A percentile compares a stretch with the other conserved stretches of the same genome.
These are phyloP conservation scores for Alternaria incomplexa DNA, from an alignment of 2,329 filamentous ascomycete genomes.

Conservation along the genomic window DNA sequence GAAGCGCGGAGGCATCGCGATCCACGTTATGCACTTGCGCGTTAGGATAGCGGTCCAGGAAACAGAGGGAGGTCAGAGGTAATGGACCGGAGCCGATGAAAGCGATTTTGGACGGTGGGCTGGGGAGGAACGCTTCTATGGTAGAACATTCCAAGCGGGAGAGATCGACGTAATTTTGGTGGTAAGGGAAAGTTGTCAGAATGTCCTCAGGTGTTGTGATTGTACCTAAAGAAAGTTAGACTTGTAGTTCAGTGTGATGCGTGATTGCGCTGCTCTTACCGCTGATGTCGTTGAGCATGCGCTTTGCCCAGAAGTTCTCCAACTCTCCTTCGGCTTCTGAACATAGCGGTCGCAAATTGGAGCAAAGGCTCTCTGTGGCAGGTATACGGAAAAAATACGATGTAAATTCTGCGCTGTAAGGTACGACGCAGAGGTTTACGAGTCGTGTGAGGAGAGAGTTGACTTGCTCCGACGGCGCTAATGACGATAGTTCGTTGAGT, in stretches of 20 bases:
- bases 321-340: slow-evolving; percentile 54
- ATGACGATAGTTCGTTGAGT: slow-evolving; percentile 20
- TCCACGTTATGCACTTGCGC: slow-evolving; percentile 53
- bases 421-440: slow-evolving; percentile 45
- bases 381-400: slow-evolving; percentile 40
- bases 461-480: slow-evolving; percentile 42
- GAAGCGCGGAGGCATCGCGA: slow-evolving; percentile 45
- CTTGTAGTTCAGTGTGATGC: neutral
- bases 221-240: neutral
- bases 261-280: neutral
- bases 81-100: slow-evolving; percentile 61
- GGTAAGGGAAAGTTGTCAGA: slow-evolving; percentile 55
- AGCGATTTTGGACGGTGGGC: slow-evolving; percentile 46
- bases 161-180: slow-evolving; percentile 58
- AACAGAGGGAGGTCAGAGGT: slow-evolving; percentile 57
- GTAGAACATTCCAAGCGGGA: slow-evolving; percentile 55
- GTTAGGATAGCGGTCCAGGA: slow-evolving; percentile 45
- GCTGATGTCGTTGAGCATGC: slow-evolving; percentile 33
- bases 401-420: slow-evolving; percentile 27
- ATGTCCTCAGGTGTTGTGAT: neutral
- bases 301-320: slow-evolving; percentile 53
- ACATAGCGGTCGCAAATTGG: slow-evolving; percentile 52
- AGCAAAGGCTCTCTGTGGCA: slow-evolving; percentile 42
- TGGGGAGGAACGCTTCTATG: slow-evolving; percentile 45
- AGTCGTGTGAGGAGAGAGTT: slow-evolving; percentile 48